Evolutionary conservation across 495 filamentous ascomycete genomes (phyloP), one percentile per base, ranked within the genome.

Genomic region (Xylaria castorea): DNA sequence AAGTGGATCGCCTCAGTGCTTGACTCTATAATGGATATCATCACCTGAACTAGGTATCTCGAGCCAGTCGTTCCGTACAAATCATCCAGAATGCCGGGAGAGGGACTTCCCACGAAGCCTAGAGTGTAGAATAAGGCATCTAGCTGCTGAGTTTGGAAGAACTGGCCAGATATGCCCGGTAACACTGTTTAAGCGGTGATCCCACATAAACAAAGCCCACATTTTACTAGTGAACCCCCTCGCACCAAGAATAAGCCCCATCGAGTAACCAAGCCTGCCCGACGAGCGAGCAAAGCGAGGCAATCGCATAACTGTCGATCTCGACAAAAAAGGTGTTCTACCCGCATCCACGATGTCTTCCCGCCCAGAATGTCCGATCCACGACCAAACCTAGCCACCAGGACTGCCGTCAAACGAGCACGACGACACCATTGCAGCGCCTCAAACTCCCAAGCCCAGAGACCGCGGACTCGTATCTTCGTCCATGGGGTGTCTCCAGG

Each of bases 221-320:
- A 38, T 51, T 42, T 46, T 66, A 27, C 34, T 50, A 73, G 76
- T 79, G 79, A 82, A 83, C 77, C 92, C 91, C 92, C 95, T 97
- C 94, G 94, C 92, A 90, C 93, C 96, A 93, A 97, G 94, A 98
- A 97, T 99, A 94, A 97, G 96, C 96, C 96, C 96, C 96, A 97
- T 99, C 94, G 94, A 97, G 96, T 98, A 95, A 97, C 93, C 89
- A 80, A 80, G 79, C 76, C 73, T 88, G 90, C 89, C 84, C 79
- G 58, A 44, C 75, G 76, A 76, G 74, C 71, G 76, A 80, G 72
- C 77, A 79, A 81, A 53, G 76, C 73, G 74, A 78, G 87, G 93
- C 93, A 97, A 98, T 98, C 96, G 95, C 95, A 98, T 99, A 90
- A 92, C 96, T 98, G 89, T 97, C 86, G 81, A 93, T 89, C 90